phyloP scores from a whole-genome alignment of 2,329 filamentous ascomycete species.

The Intubia oerlemansii region DNA sequence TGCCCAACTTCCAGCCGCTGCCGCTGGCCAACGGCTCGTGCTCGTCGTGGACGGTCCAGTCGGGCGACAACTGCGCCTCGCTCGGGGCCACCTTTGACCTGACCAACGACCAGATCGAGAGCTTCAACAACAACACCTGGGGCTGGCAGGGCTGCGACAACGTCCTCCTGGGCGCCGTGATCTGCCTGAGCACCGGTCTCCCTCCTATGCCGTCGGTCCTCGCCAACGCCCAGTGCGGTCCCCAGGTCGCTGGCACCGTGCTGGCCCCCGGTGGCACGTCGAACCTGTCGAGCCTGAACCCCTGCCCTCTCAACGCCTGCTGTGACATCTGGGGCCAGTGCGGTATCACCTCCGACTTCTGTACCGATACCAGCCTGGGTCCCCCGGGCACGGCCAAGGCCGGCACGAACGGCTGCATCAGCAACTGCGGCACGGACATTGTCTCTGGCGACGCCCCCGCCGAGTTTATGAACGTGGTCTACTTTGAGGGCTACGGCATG shows the following conservation, averaged over 20 bases:
- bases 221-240: constrained; percentile 14
- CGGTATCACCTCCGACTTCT: constrained; percentile 22
- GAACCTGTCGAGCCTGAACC: constrained; percentile 10
- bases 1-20: constrained; percentile 15
- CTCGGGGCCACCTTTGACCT: constrained; percentile 10
- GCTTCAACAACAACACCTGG: constrained; percentile 18
- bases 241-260: constrained; percentile 12
- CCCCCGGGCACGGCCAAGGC: constrained; percentile 13
- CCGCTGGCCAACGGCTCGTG: constrained; percentile 16
- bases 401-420: constrained; percentile 17
- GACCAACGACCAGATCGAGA: constrained; percentile 2
- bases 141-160: constrained; percentile 15
- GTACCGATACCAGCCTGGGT: constrained; percentile 9
- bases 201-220: constrained; percentile 14
- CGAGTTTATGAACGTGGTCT: constrained; percentile 10
- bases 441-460: constrained; percentile 4
- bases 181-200: constrained; percentile 15
- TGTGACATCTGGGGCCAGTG: constrained; percentile 22
- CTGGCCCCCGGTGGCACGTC: no score
- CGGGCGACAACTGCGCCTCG: constrained; percentile 13
- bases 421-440: constrained; percentile 18
- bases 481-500: constrained; percentile 15
- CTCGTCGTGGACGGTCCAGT: constrained; percentile 12
- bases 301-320: constrained; percentile 12
- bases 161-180: constrained; percentile 10